Base-by-base conservation (phyloP, 495 filamentous ascomycete genomes). In the Articulospora tetracladia region DNA sequence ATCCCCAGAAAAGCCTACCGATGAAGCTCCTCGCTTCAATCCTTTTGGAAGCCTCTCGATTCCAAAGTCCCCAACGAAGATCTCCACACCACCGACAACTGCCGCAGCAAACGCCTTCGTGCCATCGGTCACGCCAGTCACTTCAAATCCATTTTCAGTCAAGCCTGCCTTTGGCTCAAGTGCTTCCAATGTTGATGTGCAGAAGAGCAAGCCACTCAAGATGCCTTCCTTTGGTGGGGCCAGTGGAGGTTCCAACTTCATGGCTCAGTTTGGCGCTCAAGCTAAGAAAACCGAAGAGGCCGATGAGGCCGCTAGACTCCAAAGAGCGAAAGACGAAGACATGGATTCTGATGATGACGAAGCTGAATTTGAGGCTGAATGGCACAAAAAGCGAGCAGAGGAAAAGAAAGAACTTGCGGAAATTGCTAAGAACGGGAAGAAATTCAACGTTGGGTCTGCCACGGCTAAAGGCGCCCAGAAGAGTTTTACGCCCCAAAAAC, bases 321-420 rank as follows among this genome's bases (percentile, higher is more conserved):
- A 67, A 17, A 81, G 80, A 66, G 79, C 79, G 50, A 85, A 79
- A 65, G 77, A 73, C 1, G 81, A 81, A 51, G 81, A 86, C 1
- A 78, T 75, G 53, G 81, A 84, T 59, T 82, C 39, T 3, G 47
- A 83, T 15, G 79, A 82, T 26, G 79, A 81, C 19, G 74, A 79
- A 34, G 75, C 62, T n/a, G 77, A 79, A 34, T 79, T 77, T 75
- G 75, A 77, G 53, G 74, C 36, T 63, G 70, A 57, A 70, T 81
- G 62, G 74, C 74, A 81, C 59, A 64, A 73, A 24, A 79, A 80
- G 58, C 71, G 69, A 44, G 48, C 24, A 7, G 57, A 27, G 26
- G 55, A 66, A 19, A 68, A 72, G 53, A 81, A 80, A 62, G 70
- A 73, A 59, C 28, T 73, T 32, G 72, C 71, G 28, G 68, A 70